Conservation (phyloP, 2,329 filamentous ascomycete genomes). For the Cytospora leucostoma region DNA sequence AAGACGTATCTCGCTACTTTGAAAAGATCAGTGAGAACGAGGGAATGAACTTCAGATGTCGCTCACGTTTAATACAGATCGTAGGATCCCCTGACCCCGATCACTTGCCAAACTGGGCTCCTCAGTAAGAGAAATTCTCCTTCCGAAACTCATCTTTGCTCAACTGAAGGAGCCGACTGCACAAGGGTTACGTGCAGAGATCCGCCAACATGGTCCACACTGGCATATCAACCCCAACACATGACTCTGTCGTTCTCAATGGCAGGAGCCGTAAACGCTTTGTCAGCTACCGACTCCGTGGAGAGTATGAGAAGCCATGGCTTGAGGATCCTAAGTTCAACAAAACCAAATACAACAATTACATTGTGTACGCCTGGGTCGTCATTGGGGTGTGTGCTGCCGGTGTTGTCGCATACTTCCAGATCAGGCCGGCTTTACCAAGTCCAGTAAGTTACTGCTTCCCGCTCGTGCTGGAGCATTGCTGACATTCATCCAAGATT, state of each 20-base stretch:
- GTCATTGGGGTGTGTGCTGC: conserved; percentile 39
- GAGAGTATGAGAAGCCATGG: conserved; percentile 44
- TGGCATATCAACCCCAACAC: conserved; percentile 18
- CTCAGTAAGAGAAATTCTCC: neutral
- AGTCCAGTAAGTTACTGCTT: conserved; percentile 20
- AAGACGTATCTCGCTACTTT: neutral
- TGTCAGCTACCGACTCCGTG: conserved; percentile 39
- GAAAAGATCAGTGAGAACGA: neutral
- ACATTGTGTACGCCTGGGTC: conserved; percentile 38
- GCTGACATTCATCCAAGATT: conserved; percentile 22
- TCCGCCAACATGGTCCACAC: conserved; percentile 12
- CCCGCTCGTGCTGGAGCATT: neutral
- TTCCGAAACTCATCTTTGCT: neutral
- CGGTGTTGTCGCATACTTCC: conserved; percentile 38
- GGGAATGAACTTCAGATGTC: neutral
- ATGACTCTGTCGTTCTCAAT: conserved; percentile 17
- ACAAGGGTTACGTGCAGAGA: conserved; percentile 1
- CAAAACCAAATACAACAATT: conserved; percentile 40
- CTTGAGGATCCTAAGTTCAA: conserved; percentile 37
- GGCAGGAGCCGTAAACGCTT: conserved; percentile 32
- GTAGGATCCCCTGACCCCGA: neutral
- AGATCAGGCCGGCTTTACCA: conserved; percentile 33
- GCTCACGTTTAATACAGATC: conserved; percentile 7
- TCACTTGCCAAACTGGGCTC: neutral
- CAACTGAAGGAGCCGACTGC: neutral